A percentile compares a stretch with the other conserved stretches of the same genome.
Conservation (phyloP, 306 rosid species). For the Pyrus communis region DNA sequence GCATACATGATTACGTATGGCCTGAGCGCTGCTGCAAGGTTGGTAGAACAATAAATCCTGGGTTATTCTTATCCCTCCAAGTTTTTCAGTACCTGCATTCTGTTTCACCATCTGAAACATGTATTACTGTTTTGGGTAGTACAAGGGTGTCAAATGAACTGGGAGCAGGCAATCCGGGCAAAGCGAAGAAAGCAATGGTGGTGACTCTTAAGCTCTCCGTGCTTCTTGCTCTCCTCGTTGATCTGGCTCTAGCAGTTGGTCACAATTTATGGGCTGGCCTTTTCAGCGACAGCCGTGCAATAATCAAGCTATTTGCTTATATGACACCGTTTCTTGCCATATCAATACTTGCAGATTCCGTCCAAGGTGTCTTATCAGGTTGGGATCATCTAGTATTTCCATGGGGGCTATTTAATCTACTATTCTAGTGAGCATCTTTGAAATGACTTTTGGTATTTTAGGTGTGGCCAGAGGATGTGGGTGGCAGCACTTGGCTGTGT, state of each 20-base stretch:
- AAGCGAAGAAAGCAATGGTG: too few relatives aligned
- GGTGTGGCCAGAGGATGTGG: constrained; percentile 89
- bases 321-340: too few relatives aligned
- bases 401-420: neutral
- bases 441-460: constrained; percentile 17
- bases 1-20: constrained; percentile 69
- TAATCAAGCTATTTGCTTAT: too few relatives aligned
- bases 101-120: neutral
- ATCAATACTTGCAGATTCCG: too few relatives aligned
- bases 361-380: too few relatives aligned
- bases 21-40: constrained; percentile 87
- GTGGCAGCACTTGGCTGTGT: constrained; percentile 61
- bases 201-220: too few relatives aligned
- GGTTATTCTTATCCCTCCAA: neutral
- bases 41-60: neutral
- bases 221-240: too few relatives aligned
- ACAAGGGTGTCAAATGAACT: constrained; percentile 82
- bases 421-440: neutral
- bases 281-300: too few relatives aligned
- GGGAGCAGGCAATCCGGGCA: constrained; percentile 53
- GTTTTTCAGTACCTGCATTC: neutral
- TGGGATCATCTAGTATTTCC: too few relatives aligned
- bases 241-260: too few relatives aligned
- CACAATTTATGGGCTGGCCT: too few relatives aligned
- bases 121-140: constrained; percentile 17